Conservation (phyloP, 1,284 basidiomycete genomes). For the Ceratobasidium papillatum region DNA sequence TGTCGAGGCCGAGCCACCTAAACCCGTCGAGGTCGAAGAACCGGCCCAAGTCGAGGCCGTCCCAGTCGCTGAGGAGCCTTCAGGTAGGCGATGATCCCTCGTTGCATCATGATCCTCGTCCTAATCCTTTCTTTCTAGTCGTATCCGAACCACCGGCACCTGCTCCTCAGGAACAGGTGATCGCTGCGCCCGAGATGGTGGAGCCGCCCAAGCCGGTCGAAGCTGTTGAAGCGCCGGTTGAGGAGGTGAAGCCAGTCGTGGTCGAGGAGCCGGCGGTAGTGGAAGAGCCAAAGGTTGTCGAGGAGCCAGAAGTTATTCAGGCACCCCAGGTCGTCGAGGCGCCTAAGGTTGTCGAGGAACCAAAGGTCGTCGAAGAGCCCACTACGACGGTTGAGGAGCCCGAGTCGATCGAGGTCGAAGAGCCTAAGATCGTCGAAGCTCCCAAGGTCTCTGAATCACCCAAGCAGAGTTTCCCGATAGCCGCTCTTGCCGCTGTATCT, state of each 20-base stretch:
- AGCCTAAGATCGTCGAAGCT: constrained; percentile 6
- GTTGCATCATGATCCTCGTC: constrained; percentile 6
- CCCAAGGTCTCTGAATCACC: not conserved
- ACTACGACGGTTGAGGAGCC: not conserved
- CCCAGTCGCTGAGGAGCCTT: not conserved
- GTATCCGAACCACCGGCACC: not conserved
- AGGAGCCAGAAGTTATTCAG: not conserved
- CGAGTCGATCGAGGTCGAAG: constrained; percentile 1
- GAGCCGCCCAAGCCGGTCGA: not conserved
- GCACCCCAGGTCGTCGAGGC: constrained; percentile 2
- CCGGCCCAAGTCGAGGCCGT: not conserved
- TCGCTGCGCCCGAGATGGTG: not conserved
- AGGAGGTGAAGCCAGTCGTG: not conserved
- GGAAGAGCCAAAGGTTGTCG: constrained; percentile 5
- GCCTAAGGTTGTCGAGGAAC: not conserved
- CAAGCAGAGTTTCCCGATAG: not conserved
- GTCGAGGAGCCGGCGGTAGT: constrained; percentile 1
- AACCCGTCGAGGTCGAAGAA: not conserved
- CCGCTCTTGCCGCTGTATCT: not conserved
- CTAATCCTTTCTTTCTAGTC: not conserved
- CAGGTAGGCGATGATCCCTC: not conserved
- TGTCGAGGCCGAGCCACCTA: not conserved
- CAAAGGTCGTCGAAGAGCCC: constrained; percentile 1
- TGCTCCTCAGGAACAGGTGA: not conserved
- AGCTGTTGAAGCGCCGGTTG: not conserved